Base-by-base conservation (phyloP, 768 basidiomycete species). In the Boletellus ananas region DNA sequence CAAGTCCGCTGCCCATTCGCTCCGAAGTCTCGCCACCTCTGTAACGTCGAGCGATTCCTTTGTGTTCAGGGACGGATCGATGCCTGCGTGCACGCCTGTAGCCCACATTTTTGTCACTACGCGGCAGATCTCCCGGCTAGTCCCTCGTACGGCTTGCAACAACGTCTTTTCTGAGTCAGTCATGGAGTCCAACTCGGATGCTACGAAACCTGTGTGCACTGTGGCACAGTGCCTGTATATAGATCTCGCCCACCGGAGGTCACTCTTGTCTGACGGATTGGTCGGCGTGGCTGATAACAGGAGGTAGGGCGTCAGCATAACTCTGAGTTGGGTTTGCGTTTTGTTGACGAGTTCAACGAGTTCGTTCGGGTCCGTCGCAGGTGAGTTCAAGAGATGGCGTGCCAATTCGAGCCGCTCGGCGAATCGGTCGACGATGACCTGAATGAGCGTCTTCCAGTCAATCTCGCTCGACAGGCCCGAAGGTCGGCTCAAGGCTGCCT, bases 371-470 rank as follows among this genome's bases (percentile, higher is more conserved):
- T 4, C 34, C 4, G 34, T 44, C 6, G 20, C 43, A 2, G 33
- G 14, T 21, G 21, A 20, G 27, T 44, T 44, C 21, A 44, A 20
- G 20, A 34, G 18, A 16, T 21, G 6, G 8, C 7, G 33, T 20
- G 34, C 16, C 14, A 43, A 20, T 34, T 44, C 34, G 4, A 44
- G 23, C 16, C 43, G 34, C 16, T 21, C 34, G 18, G 34, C 20
- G 11, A 44, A 44, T 34, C 34, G 43, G 11, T 34, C 34, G 3
- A 44, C 34, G 23, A n/a, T 44, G 20, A 44, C 34, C 20, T 44
- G 43, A 9, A 44, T 23, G 33, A 70, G 47, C 3, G 64, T 56
- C 23, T 33, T 43, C 70, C 70, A 71, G 51, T 70, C 68, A 14
- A 70, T 45, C 6, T 64, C 67, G 38, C 69, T 74, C 0, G 49